These are phyloP conservation scores for Neonothopanus nambi DNA, from an alignment of 1,284 basidiomycete species.

Conservation along the genomic window DNA sequence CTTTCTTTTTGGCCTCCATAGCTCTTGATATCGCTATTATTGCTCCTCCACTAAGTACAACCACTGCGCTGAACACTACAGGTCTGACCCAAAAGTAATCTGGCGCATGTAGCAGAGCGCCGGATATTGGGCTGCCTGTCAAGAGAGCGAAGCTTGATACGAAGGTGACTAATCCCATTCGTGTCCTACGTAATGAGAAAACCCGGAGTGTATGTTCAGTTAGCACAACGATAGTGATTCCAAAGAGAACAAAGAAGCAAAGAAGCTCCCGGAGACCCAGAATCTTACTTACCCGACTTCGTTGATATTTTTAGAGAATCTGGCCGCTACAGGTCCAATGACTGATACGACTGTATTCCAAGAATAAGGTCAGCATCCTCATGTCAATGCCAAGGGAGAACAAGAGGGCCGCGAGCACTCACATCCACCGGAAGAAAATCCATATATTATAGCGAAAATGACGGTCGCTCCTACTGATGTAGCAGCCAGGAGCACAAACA, in stretches of 20 bases:
- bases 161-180: constrained; percentile 21
- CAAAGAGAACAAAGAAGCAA: not conserved
- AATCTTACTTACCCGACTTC: constrained; percentile 24
- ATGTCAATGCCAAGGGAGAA: not conserved
- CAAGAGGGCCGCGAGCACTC: constrained; percentile 1
- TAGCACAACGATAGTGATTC: not conserved
- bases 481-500: constrained; percentile 27
- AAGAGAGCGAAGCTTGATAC: constrained; percentile 19
- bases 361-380: not conserved
- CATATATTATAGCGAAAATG: constrained; percentile 28
- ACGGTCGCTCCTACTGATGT: constrained; percentile 23
- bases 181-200: constrained; percentile 10
- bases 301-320: constrained; percentile 19
- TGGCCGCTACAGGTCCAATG: constrained; percentile 20
- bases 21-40: constrained; percentile 11
- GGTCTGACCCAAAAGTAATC: constrained; percentile 20
- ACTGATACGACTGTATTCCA: constrained; percentile 16
- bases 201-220: not conserved
- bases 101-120: constrained; percentile 20
- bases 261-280: not conserved
- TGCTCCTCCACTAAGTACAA: constrained; percentile 8
- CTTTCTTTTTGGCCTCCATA: constrained; percentile 14
- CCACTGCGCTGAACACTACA: constrained; percentile 21
- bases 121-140: constrained; percentile 22
- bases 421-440: constrained; percentile 29